Evolutionary conservation across 225 moss, liverwort and hornwort species (phyloP).

Genomic region (Physcomitrium patens): DNA sequence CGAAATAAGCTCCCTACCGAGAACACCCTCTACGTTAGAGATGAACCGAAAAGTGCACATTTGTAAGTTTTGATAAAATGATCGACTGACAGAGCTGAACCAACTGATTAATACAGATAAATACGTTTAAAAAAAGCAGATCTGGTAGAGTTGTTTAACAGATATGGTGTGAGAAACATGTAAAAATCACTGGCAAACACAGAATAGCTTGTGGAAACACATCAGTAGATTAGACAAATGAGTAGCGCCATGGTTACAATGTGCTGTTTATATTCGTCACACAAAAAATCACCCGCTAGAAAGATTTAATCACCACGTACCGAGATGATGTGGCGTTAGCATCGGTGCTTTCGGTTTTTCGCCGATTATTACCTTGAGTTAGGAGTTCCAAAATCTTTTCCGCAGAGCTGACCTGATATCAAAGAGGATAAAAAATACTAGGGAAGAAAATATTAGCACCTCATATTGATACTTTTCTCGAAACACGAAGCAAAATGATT

Average conservation of each 20-base stretch:
- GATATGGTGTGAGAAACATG: too few species aligned
- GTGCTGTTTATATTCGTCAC: neutral
- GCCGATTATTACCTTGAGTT: constrained; percentile 81
- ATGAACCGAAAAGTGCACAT: too few species aligned
- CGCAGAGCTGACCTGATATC: constrained; percentile 72
- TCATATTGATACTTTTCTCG: neutral
- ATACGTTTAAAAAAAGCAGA: too few species aligned
- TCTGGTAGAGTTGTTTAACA: too few species aligned
- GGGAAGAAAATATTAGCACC: neutral
- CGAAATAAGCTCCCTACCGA: too few species aligned
- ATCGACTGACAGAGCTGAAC: constrained; percentile 12
- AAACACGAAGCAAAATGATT: neutral
- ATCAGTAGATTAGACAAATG: neutral
- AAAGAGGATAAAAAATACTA: constrained; percentile 19
- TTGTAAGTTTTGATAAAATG: neutral
- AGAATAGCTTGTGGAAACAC: neutral
- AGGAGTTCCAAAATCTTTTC: constrained; percentile 87
- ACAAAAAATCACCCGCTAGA: neutral
- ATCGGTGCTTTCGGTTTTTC: constrained; percentile 91
- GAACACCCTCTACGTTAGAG: too few species aligned
- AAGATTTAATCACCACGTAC: constrained; percentile 41
- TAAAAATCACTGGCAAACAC: neutral
- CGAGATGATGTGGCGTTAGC: constrained; percentile 89
- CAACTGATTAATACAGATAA: neutral
- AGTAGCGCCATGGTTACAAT: neutral